Percentiles rank a stretch among this genome's conserved stretches.
phyloP scores from a whole-genome alignment of 305 asterid species.

The Rubia balearica region DNA sequence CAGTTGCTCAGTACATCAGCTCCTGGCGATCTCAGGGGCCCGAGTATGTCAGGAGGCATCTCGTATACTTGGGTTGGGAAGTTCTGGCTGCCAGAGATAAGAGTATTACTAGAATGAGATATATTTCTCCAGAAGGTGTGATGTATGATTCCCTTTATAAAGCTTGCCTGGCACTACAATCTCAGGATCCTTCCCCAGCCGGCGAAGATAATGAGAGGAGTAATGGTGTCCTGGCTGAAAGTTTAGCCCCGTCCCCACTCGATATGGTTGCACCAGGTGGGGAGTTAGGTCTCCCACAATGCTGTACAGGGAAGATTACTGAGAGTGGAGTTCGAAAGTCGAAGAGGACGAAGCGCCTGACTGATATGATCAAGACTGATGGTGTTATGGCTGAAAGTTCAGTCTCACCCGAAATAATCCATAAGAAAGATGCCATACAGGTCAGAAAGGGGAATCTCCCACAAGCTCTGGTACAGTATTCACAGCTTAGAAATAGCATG shows the following conservation, averaged over 20 bases:
- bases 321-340: neutral
- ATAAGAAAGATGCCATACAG: conserved; percentile 9
- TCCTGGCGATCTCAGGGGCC: conserved; percentile 1
- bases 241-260: conserved; percentile 21
- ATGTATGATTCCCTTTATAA: conserved; percentile 30
- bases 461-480: conserved; percentile 53
- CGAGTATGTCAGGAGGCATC: conserved; percentile 36
- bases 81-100: conserved; percentile 24
- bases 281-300: neutral
- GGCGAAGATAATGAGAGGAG: conserved; percentile 15
- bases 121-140: conserved; percentile 41
- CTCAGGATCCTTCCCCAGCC: neutral
- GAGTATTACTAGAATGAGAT: conserved; percentile 23
- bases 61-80: conserved; percentile 59
- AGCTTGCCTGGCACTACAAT: conserved; percentile 29
- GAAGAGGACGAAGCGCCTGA: neutral
- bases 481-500: conserved; percentile 7
- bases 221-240: conserved; percentile 15
- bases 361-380: neutral
- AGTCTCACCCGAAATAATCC: conserved; percentile 24
- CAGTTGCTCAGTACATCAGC: conserved; percentile 30
- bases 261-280: conserved; percentile 10
- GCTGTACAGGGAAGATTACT: neutral
- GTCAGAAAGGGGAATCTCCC: conserved; percentile 43
- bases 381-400: neutral